Evolutionary conservation across 2,329 filamentous ascomycete species (phyloP).

Genomic region (Aspergillus transmontanensis): DNA sequence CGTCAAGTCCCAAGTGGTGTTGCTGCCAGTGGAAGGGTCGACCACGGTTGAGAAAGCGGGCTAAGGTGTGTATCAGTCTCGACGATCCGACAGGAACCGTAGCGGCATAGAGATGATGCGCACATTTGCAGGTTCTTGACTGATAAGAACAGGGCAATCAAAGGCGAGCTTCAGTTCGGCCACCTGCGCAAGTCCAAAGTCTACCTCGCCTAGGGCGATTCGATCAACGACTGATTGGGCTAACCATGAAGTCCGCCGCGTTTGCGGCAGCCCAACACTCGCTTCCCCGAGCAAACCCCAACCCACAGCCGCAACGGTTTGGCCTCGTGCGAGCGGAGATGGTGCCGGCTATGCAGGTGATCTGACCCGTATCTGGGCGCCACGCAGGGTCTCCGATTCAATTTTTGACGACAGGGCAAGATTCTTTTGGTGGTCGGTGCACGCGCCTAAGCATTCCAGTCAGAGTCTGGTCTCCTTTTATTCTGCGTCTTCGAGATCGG

Average conservation of each 20-base stretch:
- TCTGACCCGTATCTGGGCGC: constrained; percentile 29
- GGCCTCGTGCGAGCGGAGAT: constrained; percentile 28
- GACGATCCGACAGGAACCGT: constrained; percentile 36
- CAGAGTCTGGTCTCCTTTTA: constrained; percentile 23
- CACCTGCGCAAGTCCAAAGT: constrained; percentile 30
- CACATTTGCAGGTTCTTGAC: constrained; percentile 30
- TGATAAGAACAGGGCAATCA: constrained; percentile 9
- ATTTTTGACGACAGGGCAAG: constrained; percentile 27
- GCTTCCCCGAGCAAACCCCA: constrained; percentile 28
- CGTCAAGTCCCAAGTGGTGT: constrained; percentile 21
- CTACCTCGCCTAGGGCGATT: constrained; percentile 24
- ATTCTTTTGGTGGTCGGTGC: constrained; percentile 22
- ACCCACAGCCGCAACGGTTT: constrained; percentile 28
- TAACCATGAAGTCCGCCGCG: constrained; percentile 29
- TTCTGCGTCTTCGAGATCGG: not conserved
- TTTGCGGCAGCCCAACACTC: constrained; percentile 28
- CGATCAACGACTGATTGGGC: constrained; percentile 25
- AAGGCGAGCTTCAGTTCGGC: constrained; percentile 23
- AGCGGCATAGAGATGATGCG: constrained; percentile 33
- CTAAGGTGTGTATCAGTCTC: constrained; percentile 30
- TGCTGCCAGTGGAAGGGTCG: constrained; percentile 21
- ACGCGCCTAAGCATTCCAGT: constrained; percentile 36
- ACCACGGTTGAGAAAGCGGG: constrained; percentile 34
- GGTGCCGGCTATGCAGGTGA: constrained; percentile 41
- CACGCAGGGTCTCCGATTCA: constrained; percentile 25